Evolutionary conservation across 2,329 filamentous ascomycete species (phyloP).

Genomic region (Xylaria hypoxylon): DNA sequence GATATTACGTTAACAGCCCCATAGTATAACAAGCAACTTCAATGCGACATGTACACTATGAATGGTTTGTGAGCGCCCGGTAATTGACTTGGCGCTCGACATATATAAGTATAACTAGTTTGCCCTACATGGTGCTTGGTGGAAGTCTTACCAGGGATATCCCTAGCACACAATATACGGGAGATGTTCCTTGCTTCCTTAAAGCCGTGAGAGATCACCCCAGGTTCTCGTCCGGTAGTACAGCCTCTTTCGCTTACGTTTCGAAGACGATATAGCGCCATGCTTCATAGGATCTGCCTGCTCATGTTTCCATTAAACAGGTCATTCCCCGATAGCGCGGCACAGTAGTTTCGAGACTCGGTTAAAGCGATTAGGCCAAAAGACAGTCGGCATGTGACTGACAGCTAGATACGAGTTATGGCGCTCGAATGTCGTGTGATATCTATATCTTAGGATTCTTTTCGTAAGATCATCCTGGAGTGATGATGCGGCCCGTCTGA

Average conservation of each 20-base stretch:
- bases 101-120: no score
- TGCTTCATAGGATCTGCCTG: conserved; percentile 31
- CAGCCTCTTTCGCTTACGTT: conserved; percentile 11
- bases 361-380: neutral
- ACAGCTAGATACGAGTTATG: neutral
- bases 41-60: neutral
- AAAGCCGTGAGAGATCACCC: neutral
- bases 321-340: neutral
- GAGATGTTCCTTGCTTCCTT: neutral
- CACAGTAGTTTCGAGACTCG: conserved; percentile 5
- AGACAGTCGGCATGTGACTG: neutral
- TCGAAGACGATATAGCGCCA: conserved; percentile 14
- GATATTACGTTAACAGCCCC: neutral
- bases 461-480: neutral
- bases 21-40: conserved; percentile 7
- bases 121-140: neutral
- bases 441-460: neutral
- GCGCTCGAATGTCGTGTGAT: conserved; percentile 2
- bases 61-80: neutral
- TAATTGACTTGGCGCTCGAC: neutral
- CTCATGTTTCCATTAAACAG: conserved; percentile 18
- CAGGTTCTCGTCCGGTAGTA: conserved; percentile 10
- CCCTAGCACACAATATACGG: conserved; percentile 17
- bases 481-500: neutral
- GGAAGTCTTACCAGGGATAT: conserved; percentile 20